These are phyloP conservation scores for Acacia concinna DNA, from an alignment of 331 rosid species.

Conservation along the genomic window DNA sequence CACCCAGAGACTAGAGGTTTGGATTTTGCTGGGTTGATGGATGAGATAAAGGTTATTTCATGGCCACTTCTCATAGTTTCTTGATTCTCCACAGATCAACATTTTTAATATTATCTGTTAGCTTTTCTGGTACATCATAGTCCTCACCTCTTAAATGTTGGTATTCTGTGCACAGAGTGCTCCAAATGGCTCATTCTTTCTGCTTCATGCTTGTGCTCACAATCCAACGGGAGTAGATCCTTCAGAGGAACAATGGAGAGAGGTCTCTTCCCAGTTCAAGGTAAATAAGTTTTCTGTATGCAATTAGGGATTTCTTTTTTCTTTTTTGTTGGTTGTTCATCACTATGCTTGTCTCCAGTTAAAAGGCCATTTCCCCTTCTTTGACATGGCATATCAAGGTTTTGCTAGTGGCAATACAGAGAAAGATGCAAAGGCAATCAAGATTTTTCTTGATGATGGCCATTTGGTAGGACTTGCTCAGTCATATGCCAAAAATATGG, in stretches of 20 bases:
- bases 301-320: slow-evolving; percentile 18
- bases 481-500: slow-evolving; percentile 98
- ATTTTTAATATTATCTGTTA: background rate
- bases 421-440: slow-evolving; percentile 81
- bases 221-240: slow-evolving; percentile 99
- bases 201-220: slow-evolving; percentile 98
- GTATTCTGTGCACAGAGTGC: slow-evolving; percentile 63
- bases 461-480: slow-evolving; percentile 90
- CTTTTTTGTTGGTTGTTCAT: slow-evolving; percentile 1
- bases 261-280: slow-evolving; percentile 77
- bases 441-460: slow-evolving; percentile 90
- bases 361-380: slow-evolving; percentile 89
- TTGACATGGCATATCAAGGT: slow-evolving; percentile 99
- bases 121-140: slow-evolving; percentile 26
- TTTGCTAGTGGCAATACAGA: slow-evolving; percentile 96
- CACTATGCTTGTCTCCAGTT: slow-evolving; percentile 52
- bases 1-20: slow-evolving; percentile 82
- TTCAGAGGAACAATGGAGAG: slow-evolving; percentile 90
- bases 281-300: slow-evolving; percentile 38
- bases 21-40: slow-evolving; percentile 78
- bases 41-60: slow-evolving; percentile 67
- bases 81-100: background rate
- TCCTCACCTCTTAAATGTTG: slow-evolving; percentile 22
- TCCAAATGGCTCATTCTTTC: slow-evolving; percentile 88
- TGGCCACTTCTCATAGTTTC: slow-evolving; percentile 8